A percentile compares a stretch with the other conserved stretches of the same genome.
Conservation (phyloP, 805 yeast genomes). For the Starmerella floris region DNA sequence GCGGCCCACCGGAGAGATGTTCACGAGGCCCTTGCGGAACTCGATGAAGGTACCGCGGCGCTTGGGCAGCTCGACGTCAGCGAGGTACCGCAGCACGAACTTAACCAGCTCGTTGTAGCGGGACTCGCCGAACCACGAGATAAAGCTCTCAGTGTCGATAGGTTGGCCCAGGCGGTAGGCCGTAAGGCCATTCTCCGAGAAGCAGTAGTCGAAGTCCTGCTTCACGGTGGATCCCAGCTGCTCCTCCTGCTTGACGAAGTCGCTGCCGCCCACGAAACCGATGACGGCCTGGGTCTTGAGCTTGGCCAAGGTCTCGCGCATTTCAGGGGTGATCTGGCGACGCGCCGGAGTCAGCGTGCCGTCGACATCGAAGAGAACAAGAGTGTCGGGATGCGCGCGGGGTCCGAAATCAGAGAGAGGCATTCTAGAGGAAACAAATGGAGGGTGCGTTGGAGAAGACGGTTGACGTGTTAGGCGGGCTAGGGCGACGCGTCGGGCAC, state of each 20-base stretch:
- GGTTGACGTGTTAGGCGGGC: too few species aligned
- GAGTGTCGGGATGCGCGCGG: slow-evolving; percentile 54
- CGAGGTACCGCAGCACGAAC: slow-evolving; percentile 71
- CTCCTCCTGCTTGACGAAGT: slow-evolving; percentile 85
- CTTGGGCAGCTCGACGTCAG: slow-evolving; percentile 79
- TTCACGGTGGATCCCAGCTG: slow-evolving; percentile 76
- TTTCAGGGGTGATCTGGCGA: slow-evolving; percentile 48
- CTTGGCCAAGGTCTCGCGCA: slow-evolving; percentile 53
- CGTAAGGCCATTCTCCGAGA: slow-evolving; percentile 94
- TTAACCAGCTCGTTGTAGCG: slow-evolving; percentile 79
- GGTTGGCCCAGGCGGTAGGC: slow-evolving; percentile 86
- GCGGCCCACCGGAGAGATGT: slow-evolving; percentile 96
- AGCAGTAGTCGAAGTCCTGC: slow-evolving; percentile 82
- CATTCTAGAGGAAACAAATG: slow-evolving; percentile 6
- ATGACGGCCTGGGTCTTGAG: slow-evolving; percentile 85
- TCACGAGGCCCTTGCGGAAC: slow-evolving; percentile 99
- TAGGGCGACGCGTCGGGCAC: too few species aligned
- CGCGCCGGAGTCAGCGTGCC: slow-evolving; percentile 98
- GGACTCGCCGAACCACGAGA: slow-evolving; percentile 89
- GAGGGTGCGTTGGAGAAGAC: too few species aligned
- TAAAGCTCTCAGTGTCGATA: slow-evolving; percentile 87
- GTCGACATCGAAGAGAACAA: slow-evolving; percentile 93
- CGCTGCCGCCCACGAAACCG: slow-evolving; percentile 98
- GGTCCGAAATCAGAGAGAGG: slow-evolving; percentile 52
- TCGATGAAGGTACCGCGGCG: slow-evolving; percentile 98